Evolutionary conservation across 1,139 yeast genomes (phyloP).

Genomic region (Suhomyces coccinellae): DNA sequence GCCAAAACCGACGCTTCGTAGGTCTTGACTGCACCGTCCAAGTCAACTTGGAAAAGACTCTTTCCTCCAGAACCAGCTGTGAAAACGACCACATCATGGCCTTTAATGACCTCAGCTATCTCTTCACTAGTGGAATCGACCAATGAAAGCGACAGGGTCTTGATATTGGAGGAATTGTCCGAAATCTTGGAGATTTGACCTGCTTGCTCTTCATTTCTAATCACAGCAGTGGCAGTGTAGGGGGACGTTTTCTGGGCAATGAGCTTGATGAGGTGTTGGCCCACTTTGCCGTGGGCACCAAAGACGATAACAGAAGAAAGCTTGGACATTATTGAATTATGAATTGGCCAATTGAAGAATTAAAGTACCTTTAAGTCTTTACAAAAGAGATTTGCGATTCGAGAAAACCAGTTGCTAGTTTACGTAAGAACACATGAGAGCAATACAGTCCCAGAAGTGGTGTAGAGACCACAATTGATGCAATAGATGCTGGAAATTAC

Average conservation of each 20-base stretch:
- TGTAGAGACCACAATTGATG: too few species aligned
- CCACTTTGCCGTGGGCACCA: constrained; percentile 67
- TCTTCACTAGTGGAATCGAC: constrained; percentile 33
- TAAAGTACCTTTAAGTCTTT: neutral
- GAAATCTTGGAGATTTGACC: constrained; percentile 30
- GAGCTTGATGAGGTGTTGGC: constrained; percentile 37
- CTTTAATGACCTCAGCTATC: constrained; percentile 40
- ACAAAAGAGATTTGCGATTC: neutral
- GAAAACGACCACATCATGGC: constrained; percentile 59
- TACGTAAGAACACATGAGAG: neutral
- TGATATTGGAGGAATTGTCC: constrained; percentile 34
- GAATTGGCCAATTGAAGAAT: neutral
- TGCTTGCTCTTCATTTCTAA: constrained; percentile 50
- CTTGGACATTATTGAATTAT: constrained; percentile 4
- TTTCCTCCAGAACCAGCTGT: constrained; percentile 67
- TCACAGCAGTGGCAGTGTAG: constrained; percentile 49
- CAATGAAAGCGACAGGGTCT: constrained; percentile 39
- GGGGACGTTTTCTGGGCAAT: constrained; percentile 24
- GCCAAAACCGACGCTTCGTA: constrained; percentile 55
- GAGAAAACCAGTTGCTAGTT: neutral
- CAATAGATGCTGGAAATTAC: too few species aligned
- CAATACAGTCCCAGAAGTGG: too few species aligned
- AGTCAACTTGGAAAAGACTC: constrained; percentile 53
- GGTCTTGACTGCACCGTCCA: constrained; percentile 62
- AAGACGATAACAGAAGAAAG: constrained; percentile 29